Percentiles rank a stretch among this genome's conserved stretches.
Evolutionary conservation across 1,139 yeast species (phyloP).

Genomic region (Saccharomycopsis hybrid): DNA sequence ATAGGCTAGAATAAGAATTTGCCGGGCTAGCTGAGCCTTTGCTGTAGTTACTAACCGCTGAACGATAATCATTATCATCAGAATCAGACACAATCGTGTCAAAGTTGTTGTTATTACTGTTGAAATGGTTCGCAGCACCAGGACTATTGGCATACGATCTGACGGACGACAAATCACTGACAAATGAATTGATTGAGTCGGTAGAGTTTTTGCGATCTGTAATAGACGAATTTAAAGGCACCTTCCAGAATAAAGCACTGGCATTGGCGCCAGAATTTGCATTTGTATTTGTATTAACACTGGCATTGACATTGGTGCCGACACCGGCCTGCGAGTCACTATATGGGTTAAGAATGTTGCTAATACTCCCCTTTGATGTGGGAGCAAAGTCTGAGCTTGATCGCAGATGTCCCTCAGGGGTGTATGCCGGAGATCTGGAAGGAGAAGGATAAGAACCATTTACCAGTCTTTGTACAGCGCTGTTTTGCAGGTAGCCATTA

Average conservation of each 20-base stretch:
- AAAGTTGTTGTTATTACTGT: background rate
- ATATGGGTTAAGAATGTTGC: conserved; percentile 4
- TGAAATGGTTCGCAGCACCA: background rate
- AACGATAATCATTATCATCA: conserved; percentile 13
- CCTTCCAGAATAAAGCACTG: conserved; percentile 14
- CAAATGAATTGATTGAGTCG: conserved; percentile 15
- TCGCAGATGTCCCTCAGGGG: conserved; percentile 1
- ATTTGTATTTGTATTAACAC: background rate
- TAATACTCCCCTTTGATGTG: background rate
- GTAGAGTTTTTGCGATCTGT: conserved; percentile 7
- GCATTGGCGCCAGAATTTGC: background rate
- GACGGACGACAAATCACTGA: conserved; percentile 13
- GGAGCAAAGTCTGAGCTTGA: conserved; percentile 10
- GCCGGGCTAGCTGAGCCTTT: conserved; percentile 8
- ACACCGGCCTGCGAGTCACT: background rate
- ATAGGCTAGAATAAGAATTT: conserved; percentile 8
- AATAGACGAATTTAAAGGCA: conserved; percentile 10
- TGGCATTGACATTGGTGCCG: background rate
- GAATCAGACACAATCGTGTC: conserved; percentile 7
- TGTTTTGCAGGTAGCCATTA: too few species aligned
- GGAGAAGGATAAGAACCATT: conserved; percentile 1
- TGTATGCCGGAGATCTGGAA: background rate
- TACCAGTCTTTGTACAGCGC: too few species aligned
- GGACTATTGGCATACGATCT: background rate
- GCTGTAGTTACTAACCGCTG: conserved; percentile 8